Evolutionary conservation across 768 basidiomycete genomes (phyloP), one percentile per base, ranked within the genome.

Genomic region (Trametopsis cervina): DNA sequence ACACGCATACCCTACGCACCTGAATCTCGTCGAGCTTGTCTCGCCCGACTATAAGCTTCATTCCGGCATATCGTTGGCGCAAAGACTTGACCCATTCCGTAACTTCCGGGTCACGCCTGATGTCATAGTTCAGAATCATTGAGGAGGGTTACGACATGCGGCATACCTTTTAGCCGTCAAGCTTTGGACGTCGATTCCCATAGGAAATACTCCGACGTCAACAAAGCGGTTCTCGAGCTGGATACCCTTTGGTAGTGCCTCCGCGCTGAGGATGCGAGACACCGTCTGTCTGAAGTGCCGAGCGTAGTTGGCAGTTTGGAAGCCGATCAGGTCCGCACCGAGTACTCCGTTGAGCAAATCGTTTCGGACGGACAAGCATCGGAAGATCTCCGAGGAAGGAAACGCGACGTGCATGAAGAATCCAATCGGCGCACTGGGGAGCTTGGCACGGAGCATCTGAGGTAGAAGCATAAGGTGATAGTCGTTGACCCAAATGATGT

Each of bases 321-420:
- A 97, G 2, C 89, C 91, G 25, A 97, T 82, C 38, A 95, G 77
- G 68, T 97, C 91, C 22, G 94, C 89, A 12, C 79, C 92, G n/a
- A 98, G 85, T 60, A 99, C 72, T 15, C 95, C 95, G 26, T 81
- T 76, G 21, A 98, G 72, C 20, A 96, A 76, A 20, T 84, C 76
- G 54, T 83, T 76, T 43, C 86, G 76, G 3, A 88, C 81, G 3
- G 85, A 83, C 24, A 97, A 72, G 65, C 92, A 95, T 6, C 94
- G 76, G 76, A 96, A 96, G 56, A 96, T 94, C 66, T 98, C 95
- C 22, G 89, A 91, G 36, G 83, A 86, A 2, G 94, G 95, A 70
- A 96, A 97, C 2, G 95, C 89, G 47, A 94, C 92, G 62, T 97
- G 95, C 67, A 96, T 79, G 76, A 98, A 98, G 78, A 97, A 96